Evolutionary conservation across 176 grass and related monocot genomes (phyloP).

Genomic region (Guadua angustifolia): DNA sequence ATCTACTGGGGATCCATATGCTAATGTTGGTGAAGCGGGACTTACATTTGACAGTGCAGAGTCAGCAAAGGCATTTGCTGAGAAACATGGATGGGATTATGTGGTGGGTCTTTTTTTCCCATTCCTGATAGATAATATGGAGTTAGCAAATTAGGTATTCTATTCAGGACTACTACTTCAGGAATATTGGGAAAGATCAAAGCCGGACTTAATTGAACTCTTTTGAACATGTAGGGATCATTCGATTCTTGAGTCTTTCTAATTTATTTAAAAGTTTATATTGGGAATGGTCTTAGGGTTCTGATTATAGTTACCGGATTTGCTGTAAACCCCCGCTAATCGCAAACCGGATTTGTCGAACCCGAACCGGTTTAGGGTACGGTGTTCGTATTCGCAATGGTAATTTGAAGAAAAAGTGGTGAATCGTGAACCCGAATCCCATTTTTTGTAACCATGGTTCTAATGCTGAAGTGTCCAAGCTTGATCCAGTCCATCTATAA

Average conservation of each 20-base stretch:
- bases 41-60: constrained; percentile 80
- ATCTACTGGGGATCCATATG: constrained; percentile 97
- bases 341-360: no score
- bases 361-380: no score
- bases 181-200: constrained; percentile 7
- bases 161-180: neutral
- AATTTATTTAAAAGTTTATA: neutral
- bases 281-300: neutral
- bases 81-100: constrained; percentile 97
- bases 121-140: neutral
- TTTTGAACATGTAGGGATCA: constrained; percentile 3
- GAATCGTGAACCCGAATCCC: no score
- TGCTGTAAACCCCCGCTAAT: no score
- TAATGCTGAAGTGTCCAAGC: constrained; percentile 3
- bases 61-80: constrained; percentile 82
- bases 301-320: neutral
- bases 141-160: constrained; percentile 32
- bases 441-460: neutral
- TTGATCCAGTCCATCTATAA: neutral
- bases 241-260: constrained; percentile 2
- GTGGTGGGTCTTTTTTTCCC: constrained; percentile 56
- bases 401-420: no score
- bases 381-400: no score
- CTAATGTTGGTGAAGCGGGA: constrained; percentile 91
- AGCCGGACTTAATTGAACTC: constrained; percentile 3